Conservation (phyloP, 2,329 filamentous ascomycete species). For the Fusarium setosum region DNA sequence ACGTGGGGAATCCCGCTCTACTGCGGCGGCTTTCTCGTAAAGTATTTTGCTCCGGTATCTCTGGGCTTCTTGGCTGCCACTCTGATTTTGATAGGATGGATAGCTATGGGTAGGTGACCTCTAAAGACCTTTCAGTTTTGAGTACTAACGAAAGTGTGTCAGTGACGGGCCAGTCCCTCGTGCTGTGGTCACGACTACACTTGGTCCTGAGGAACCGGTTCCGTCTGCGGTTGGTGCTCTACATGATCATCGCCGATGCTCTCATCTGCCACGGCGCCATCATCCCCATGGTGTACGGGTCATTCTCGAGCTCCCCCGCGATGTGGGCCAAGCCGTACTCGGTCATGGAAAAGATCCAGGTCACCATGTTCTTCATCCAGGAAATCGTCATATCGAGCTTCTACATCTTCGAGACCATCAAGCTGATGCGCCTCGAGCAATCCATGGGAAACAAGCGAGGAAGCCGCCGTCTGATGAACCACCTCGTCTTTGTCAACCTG, state of each 20-base stretch:
- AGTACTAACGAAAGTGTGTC: too few relatives aligned
- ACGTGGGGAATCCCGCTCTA: slow-evolving; percentile 52
- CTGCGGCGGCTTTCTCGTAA: slow-evolving; percentile 58
- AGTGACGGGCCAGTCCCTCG: slow-evolving; percentile 70
- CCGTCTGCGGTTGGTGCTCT: slow-evolving; percentile 60
- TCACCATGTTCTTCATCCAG: slow-evolving; percentile 67
- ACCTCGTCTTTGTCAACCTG: slow-evolving; percentile 58
- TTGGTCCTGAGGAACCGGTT: slow-evolving; percentile 64
- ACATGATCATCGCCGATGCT: slow-evolving; percentile 68
- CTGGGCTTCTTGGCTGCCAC: slow-evolving; percentile 38
- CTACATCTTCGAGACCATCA: slow-evolving; percentile 65
- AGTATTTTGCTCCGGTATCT: slow-evolving; percentile 41
- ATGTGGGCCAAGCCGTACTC: slow-evolving; percentile 49
- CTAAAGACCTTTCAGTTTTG: too few relatives aligned
- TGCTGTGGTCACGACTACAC: slow-evolving; percentile 72
- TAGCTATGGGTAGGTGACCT: slow-evolving; percentile 68
- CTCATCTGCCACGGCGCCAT: slow-evolving; percentile 65
- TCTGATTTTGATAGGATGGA: slow-evolving; percentile 43
- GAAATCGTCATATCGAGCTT: slow-evolving; percentile 64
- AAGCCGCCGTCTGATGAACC: slow-evolving; percentile 45
- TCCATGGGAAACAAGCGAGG: slow-evolving; percentile 36
- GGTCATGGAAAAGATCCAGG: slow-evolving; percentile 65
- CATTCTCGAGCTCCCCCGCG: slow-evolving; percentile 49
- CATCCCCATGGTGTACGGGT: slow-evolving; percentile 65
- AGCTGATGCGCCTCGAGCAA: slow-evolving; percentile 58